Evolutionary conservation across 352 stramenopile species (phyloP).

Genomic region (Phytophthora pistaciae): DNA sequence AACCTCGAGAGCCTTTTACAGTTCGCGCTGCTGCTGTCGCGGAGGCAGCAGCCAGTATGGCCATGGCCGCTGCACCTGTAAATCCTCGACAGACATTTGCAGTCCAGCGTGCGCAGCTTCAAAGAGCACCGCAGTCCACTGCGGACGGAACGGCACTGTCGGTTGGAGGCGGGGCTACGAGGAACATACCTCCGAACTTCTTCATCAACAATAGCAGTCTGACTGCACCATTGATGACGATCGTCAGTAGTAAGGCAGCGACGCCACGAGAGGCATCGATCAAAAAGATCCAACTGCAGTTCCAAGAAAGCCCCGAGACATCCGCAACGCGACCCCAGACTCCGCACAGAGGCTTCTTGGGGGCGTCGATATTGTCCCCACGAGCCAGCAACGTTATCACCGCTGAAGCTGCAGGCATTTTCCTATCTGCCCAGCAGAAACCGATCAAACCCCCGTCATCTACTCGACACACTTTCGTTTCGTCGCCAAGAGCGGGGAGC

Average conservation of each 20-base stretch:
- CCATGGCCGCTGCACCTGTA: conserved; percentile 8
- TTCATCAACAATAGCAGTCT: conserved; percentile 39
- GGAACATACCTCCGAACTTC: conserved; percentile 20
- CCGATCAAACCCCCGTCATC: conserved; percentile 20
- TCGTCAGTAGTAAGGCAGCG: conserved; percentile 30
- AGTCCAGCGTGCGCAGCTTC: conserved; percentile 17
- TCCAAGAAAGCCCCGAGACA: conserved; percentile 15
- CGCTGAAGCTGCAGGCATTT: conserved; percentile 18
- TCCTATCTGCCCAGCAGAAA: conserved; percentile 23
- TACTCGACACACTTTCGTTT: conserved; percentile 18
- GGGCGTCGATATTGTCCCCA: conserved; percentile 23
- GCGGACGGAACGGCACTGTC: conserved; percentile 9
- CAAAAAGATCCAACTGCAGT: conserved; percentile 28
- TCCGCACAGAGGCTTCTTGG: conserved; percentile 16
- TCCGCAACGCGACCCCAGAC: conserved; percentile 14
- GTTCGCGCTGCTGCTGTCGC: conserved; percentile 35
- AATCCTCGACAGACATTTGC: conserved; percentile 18
- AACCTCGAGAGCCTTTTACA: conserved; percentile 25
- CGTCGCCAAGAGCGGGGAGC: conserved; percentile 1
- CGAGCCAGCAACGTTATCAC: conserved; percentile 18
- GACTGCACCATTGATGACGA: conserved; percentile 40
- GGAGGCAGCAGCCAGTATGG: conserved; percentile 31
- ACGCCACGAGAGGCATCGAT: conserved; percentile 18
- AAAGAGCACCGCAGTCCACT: conserved; percentile 10
- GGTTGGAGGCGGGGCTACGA: conserved; percentile 15